phyloP scores from a whole-genome alignment of 2,329 filamentous ascomycete genomes.

The Albophoma yamanashiensis region DNA sequence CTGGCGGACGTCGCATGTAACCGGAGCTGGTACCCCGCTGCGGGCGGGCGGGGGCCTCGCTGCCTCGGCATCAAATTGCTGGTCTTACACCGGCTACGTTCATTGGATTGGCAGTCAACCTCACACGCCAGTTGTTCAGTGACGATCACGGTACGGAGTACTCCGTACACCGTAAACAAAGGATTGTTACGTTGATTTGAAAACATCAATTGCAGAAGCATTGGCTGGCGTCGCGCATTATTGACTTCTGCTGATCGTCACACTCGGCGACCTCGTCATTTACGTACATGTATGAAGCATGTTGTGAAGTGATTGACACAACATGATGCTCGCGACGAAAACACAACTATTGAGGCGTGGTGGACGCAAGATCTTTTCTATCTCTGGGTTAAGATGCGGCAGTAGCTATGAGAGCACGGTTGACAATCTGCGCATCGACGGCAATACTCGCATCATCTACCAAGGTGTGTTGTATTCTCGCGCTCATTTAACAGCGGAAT shows the following conservation, averaged over 20 bases:
- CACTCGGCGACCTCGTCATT: no score
- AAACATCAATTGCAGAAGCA: neutral
- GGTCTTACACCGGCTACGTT: neutral
- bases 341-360: neutral
- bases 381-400: neutral
- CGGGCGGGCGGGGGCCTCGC: neutral
- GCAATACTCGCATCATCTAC: slow-evolving; percentile 22
- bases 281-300: neutral
- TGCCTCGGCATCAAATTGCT: neutral
- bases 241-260: no score
- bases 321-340: neutral
- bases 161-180: no score
- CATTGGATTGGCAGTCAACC: neutral
- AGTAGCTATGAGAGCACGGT: slow-evolving; percentile 17
- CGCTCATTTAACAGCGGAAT: neutral
- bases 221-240: neutral
- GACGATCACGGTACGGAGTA: neutral
- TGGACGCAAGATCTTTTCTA: neutral
- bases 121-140: neutral
- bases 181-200: neutral
- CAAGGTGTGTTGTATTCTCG: slow-evolving; percentile 13
- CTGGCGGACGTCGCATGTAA: neutral
- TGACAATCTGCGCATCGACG: slow-evolving; percentile 15
- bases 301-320: neutral
- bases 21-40: neutral